Percentiles rank a stretch among this genome's conserved stretches.
Evolutionary conservation across 78 protist species (phyloP).

Genomic region (Guillardia theta): DNA sequence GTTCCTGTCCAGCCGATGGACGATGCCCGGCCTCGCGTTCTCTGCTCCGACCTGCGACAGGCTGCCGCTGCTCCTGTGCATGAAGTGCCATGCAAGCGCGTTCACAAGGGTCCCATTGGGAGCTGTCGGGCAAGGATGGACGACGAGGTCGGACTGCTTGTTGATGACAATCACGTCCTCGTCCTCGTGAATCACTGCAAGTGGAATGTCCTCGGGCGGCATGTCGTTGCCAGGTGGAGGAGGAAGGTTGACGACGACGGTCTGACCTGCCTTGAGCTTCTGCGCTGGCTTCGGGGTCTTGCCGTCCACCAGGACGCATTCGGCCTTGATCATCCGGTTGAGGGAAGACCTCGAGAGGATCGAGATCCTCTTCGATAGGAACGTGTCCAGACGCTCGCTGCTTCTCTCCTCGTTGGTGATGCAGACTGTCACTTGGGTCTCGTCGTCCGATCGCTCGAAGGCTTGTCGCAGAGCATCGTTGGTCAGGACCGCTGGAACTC

Average conservation of each 20-base stretch:
- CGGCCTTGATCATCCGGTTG: background rate
- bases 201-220: background rate
- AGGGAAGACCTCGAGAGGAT: background rate
- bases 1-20: background rate
- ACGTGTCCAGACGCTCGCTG: background rate
- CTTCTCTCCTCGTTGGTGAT: background rate
- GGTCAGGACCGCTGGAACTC: no score
- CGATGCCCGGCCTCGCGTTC: background rate
- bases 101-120: background rate
- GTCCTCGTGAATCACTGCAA: background rate
- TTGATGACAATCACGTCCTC: background rate
- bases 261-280: background rate
- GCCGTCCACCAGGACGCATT: background rate
- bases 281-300: background rate
- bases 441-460: background rate
- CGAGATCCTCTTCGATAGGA: background rate
- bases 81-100: background rate
- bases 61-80: background rate
- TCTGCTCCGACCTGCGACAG: background rate
- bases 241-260: background rate
- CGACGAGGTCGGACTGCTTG: constrained; percentile 1
- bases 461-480: background rate
- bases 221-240: background rate
- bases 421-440: background rate
- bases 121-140: background rate